These are phyloP conservation scores for Gnomoniopsis sp. DNA, from an alignment of 2,329 filamentous ascomycete species.

Conservation along the genomic window DNA sequence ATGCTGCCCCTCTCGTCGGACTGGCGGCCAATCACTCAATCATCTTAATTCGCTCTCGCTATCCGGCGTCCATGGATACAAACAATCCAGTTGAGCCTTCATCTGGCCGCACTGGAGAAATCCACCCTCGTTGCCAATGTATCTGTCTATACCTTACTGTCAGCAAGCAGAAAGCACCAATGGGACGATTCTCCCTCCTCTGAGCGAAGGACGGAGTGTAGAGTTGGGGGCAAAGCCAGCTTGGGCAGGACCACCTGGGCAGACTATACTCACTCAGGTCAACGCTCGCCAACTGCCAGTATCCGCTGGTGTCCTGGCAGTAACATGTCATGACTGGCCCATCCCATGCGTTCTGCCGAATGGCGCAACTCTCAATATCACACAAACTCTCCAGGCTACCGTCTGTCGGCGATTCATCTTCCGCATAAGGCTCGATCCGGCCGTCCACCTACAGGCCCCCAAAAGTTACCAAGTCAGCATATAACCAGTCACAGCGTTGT, in stretches of 20 bases:
- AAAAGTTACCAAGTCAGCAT: not conserved
- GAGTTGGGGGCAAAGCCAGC: not conserved
- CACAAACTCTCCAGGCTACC: not conserved
- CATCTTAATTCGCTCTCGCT: not conserved
- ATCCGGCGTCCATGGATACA: not conserved
- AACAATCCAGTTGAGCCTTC: not conserved
- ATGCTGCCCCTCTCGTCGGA: not conserved
- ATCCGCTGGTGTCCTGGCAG: not conserved
- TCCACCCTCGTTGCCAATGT: slow-evolving; percentile 7
- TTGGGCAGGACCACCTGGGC: not conserved
- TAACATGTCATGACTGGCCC: slow-evolving; percentile 12
- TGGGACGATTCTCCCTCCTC: not conserved
- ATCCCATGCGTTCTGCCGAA: slow-evolving; percentile 8
- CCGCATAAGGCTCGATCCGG: not conserved
- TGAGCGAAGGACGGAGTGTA: not conserved
- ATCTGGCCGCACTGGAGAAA: not conserved
- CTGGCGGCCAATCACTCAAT: not conserved
- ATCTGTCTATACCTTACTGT: not conserved
- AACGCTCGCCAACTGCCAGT: not conserved
- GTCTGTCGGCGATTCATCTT: not conserved
- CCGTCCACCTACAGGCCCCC: not conserved
- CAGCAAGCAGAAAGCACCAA: not conserved
- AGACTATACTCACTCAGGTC: slow-evolving; percentile 9
- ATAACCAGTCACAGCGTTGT: too few relatives aligned
- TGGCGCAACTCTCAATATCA: slow-evolving; percentile 13